A percentile compares a stretch with the other conserved stretches of the same genome.
Evolutionary conservation across 805 yeast genomes (phyloP).

Genomic region (Saccharomycopsis selenospora): DNA sequence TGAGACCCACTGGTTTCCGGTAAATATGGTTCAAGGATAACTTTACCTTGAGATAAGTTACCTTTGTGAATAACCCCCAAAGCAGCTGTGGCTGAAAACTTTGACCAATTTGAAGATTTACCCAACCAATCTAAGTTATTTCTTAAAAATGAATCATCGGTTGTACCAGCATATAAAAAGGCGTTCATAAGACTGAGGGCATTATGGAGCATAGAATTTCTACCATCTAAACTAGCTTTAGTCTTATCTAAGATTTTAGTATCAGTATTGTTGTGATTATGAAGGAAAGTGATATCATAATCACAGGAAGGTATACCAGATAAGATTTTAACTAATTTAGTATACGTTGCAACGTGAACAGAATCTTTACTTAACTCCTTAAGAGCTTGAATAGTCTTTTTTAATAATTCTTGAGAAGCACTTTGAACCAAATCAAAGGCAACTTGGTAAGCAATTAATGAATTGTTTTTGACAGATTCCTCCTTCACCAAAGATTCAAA

Average conservation of each 20-base stretch:
- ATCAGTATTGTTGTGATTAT: constrained; percentile 84
- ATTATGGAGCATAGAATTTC: constrained; percentile 89
- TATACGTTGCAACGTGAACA: constrained; percentile 25
- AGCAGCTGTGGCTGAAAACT: constrained; percentile 96
- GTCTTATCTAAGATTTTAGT: constrained; percentile 72
- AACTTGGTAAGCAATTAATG: constrained; percentile 75
- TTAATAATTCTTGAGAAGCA: constrained; percentile 83
- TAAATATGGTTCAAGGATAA: constrained; percentile 80
- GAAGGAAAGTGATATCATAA: constrained; percentile 78
- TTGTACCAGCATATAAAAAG: constrained; percentile 91
- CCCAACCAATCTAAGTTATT: constrained; percentile 92
- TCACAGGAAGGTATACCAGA: constrained; percentile 95
- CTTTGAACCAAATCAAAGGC: constrained; percentile 91
- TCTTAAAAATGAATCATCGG: constrained; percentile 88
- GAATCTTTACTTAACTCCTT: constrained; percentile 21
- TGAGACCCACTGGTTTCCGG: constrained; percentile 70
- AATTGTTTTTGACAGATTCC: constrained; percentile 34
- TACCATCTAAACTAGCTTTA: constrained; percentile 76
- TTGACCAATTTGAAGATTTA: constrained; percentile 97
- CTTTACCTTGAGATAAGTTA: constrained; percentile 82
- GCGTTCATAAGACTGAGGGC: constrained; percentile 95
- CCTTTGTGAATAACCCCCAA: constrained; percentile 96
- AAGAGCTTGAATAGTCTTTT: constrained; percentile 33
- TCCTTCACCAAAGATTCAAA: constrained; percentile 51
- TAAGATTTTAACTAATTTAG: constrained; percentile 58